Conservation (phyloP, 202 grass and related monocot species). For the Panicum hallii region DNA sequence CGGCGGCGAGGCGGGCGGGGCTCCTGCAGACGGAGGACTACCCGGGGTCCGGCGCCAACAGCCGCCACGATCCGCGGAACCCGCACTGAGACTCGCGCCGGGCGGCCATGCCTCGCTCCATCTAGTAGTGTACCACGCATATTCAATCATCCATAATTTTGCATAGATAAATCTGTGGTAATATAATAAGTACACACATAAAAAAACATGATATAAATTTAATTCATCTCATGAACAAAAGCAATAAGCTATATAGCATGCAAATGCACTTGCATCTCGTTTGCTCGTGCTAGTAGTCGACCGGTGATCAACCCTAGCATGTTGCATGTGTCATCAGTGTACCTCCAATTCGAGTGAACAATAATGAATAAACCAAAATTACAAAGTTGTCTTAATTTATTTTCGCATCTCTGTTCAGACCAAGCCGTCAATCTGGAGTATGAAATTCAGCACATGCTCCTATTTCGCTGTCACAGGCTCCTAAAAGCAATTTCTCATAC, state of each 20-base stretch:
- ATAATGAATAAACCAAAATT: background rate
- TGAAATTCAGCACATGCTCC: background rate
- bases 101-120: background rate
- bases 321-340: background rate
- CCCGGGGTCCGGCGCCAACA: constrained; percentile 68
- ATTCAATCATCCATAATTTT: background rate
- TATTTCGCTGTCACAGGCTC: background rate
- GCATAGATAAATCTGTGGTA: background rate
- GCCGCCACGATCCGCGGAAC: constrained; percentile 72
- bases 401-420: background rate
- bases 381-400: background rate
- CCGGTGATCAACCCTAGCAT: background rate
- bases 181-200: background rate
- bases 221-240: constrained; percentile 12
- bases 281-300: background rate
- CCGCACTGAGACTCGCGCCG: constrained; percentile 49
- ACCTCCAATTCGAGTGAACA: background rate
- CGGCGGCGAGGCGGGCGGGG: constrained; percentile 48
- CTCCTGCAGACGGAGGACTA: constrained; percentile 76
- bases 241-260: background rate
- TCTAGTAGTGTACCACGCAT: background rate
- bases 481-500: background rate
- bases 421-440: background rate
- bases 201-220: constrained; percentile 12
- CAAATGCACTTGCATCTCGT: background rate